Conservation (phyloP, 2,329 filamentous ascomycete genomes). For the Microcyclospora pomicola region DNA sequence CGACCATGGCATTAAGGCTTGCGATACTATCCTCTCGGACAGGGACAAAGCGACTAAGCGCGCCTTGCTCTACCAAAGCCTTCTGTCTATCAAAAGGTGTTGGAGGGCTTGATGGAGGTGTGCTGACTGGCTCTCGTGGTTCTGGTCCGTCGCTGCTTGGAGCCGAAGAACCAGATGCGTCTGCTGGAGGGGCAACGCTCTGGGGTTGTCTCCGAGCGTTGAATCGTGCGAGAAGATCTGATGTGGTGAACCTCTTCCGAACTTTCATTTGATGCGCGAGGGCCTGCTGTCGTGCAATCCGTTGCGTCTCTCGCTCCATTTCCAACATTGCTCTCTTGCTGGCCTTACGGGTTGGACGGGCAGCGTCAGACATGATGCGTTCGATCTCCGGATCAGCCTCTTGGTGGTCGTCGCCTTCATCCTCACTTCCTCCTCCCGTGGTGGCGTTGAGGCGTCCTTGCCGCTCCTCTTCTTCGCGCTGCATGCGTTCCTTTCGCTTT, state of each 20-base stretch:
- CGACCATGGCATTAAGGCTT: constrained; percentile 12
- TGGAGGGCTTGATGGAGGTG: constrained; percentile 33
- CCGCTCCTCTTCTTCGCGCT: constrained; percentile 9
- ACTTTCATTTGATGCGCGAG: constrained; percentile 74
- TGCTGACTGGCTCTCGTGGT: constrained; percentile 15
- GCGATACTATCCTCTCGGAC: constrained; percentile 18
- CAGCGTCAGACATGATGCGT: constrained; percentile 24
- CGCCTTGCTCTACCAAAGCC: constrained; percentile 19
- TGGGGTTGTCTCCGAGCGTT: constrained; percentile 30
- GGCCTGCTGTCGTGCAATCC: constrained; percentile 79
- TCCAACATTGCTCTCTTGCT: constrained; percentile 92
- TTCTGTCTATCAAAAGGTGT: constrained; percentile 24
- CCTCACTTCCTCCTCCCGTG: neutral
- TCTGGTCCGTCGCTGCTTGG: constrained; percentile 18
- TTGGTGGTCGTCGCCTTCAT: constrained; percentile 9
- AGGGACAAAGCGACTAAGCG: constrained; percentile 18
- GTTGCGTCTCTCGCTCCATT: constrained; percentile 88
- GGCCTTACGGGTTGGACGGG: constrained; percentile 64
- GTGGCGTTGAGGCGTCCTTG: neutral
- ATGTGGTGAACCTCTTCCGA: constrained; percentile 78
- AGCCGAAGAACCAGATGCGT: constrained; percentile 14
- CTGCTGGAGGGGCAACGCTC: neutral
- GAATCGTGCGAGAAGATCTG: constrained; percentile 70
- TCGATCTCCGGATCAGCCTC: constrained; percentile 13
- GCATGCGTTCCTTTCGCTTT: constrained; percentile 19